Evolutionary conservation across 2,329 filamentous ascomycete genomes (phyloP).

Genomic region (Fusarium lateritium): DNA sequence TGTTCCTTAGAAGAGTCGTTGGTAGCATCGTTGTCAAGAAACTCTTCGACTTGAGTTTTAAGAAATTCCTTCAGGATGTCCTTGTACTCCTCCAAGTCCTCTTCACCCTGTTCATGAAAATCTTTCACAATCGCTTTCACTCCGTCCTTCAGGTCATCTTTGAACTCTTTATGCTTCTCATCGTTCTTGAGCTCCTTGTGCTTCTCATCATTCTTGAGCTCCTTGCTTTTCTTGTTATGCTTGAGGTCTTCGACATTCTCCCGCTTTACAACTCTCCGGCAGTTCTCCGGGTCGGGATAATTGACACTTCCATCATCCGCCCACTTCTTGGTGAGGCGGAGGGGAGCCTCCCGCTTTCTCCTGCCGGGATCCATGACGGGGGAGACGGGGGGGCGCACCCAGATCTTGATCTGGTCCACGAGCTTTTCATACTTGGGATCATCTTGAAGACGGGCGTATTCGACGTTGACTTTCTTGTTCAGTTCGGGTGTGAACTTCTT

Average conservation of each 20-base stretch:
- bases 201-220: neutral
- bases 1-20: neutral
- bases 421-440: neutral
- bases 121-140: slow-evolving; percentile 3
- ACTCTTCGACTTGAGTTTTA: neutral
- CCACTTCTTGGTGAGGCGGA: too few relatives aligned
- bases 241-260: too few relatives aligned
- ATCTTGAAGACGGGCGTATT: neutral
- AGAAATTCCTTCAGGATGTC: neutral
- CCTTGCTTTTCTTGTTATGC: too few relatives aligned
- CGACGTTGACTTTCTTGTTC: slow-evolving; percentile 11
- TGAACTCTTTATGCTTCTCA: neutral
- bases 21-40: neutral
- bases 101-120: neutral
- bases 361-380: too few relatives aligned
- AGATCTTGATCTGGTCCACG: neutral
- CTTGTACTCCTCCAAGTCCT: neutral
- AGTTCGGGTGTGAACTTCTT: neutral
- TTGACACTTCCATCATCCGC: too few relatives aligned
- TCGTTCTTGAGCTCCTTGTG: neutral
- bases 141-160: neutral
- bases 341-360: too few relatives aligned
- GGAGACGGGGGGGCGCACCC: too few relatives aligned
- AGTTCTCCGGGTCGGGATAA: too few relatives aligned
- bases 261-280: too few relatives aligned